Evolutionary conservation across 371 early-diverging fungal genomes (phyloP).

Genomic region (Apophysomyces trapeziformis): DNA sequence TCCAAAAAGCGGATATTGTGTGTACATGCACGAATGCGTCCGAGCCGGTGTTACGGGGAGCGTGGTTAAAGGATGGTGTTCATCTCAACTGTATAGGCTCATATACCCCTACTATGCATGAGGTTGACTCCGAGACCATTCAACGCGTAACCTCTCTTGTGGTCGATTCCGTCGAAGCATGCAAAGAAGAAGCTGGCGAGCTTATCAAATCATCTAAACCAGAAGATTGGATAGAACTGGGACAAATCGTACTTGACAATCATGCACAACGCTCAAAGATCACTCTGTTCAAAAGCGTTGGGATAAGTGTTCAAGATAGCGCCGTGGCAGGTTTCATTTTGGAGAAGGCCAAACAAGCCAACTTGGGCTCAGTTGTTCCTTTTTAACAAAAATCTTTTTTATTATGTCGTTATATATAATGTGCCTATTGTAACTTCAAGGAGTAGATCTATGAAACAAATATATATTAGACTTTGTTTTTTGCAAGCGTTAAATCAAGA

Average conservation of each 20-base stretch:
- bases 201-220: slow-evolving; percentile 50
- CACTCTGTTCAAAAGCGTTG: slow-evolving; percentile 68
- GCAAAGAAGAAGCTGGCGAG: slow-evolving; percentile 63
- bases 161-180: slow-evolving; percentile 59
- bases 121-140: slow-evolving; percentile 57
- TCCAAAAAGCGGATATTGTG: slow-evolving; percentile 57
- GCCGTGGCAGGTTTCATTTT: slow-evolving; percentile 59
- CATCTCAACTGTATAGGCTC: slow-evolving; percentile 69
- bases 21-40: slow-evolving; percentile 65
- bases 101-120: slow-evolving; percentile 63
- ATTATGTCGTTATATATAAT: slow-evolving; percentile 1
- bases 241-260: slow-evolving; percentile 33
- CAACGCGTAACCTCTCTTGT: slow-evolving; percentile 39
- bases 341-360: slow-evolving; percentile 44
- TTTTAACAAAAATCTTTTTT: slow-evolving; percentile 24
- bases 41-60: slow-evolving; percentile 53
- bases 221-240: slow-evolving; percentile 51
- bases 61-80: slow-evolving; percentile 54
- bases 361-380: slow-evolving; percentile 46
- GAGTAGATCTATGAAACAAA: neutral
- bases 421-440: neutral
- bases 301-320: slow-evolving; percentile 67
- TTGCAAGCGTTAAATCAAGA: neutral
- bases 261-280: slow-evolving; percentile 30
- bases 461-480: neutral